These are phyloP conservation scores for Coleophoma crateriformis DNA, from an alignment of 2,329 filamentous ascomycete genomes.

Conservation along the genomic window DNA sequence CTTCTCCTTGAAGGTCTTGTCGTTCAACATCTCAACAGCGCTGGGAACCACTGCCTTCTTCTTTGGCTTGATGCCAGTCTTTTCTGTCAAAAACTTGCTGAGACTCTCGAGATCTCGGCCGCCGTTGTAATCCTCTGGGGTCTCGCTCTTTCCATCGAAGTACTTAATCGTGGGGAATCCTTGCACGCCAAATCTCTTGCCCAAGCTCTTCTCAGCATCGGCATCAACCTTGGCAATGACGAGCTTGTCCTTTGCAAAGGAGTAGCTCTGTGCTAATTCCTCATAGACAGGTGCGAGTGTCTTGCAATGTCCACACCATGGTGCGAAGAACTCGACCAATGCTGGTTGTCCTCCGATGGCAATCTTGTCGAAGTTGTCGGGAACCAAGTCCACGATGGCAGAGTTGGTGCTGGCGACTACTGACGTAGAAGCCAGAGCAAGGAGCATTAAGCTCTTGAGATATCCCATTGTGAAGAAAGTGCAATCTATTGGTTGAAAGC, in stretches of 20 bases:
- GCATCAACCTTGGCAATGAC: conserved; percentile 95
- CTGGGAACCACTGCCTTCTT: conserved; percentile 67
- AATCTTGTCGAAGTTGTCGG: conserved; percentile 85
- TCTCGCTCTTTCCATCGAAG: conserved; percentile 92
- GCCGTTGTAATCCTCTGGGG: conserved; percentile 78
- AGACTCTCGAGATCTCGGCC: conserved; percentile 86
- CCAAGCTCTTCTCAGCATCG: conserved; percentile 78
- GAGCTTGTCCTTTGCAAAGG: conserved; percentile 65
- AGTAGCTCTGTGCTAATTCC: conserved; percentile 73
- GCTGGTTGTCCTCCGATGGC: conserved; percentile 92
- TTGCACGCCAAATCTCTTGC: conserved; percentile 80
- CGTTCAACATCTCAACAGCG: conserved; percentile 73
- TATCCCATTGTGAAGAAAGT: conserved; percentile 27
- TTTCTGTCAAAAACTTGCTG: conserved; percentile 73
- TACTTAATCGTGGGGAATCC: conserved; percentile 97
- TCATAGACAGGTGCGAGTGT: conserved; percentile 92
- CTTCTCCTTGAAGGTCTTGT: conserved; percentile 68
- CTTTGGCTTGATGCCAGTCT: conserved; percentile 80
- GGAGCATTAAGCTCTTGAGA: conserved; percentile 54
- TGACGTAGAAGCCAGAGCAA: conserved; percentile 38
- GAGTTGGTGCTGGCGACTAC: conserved; percentile 59
- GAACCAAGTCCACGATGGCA: conserved; percentile 83
- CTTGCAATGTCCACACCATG: conserved; percentile 99
- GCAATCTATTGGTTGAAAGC: neutral
- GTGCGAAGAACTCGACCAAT: conserved; percentile 95